A percentile compares a stretch with the other conserved stretches of the same genome.
Evolutionary conservation across 1,284 basidiomycete genomes (phyloP).

Genomic region (Dichomitus squalens): DNA sequence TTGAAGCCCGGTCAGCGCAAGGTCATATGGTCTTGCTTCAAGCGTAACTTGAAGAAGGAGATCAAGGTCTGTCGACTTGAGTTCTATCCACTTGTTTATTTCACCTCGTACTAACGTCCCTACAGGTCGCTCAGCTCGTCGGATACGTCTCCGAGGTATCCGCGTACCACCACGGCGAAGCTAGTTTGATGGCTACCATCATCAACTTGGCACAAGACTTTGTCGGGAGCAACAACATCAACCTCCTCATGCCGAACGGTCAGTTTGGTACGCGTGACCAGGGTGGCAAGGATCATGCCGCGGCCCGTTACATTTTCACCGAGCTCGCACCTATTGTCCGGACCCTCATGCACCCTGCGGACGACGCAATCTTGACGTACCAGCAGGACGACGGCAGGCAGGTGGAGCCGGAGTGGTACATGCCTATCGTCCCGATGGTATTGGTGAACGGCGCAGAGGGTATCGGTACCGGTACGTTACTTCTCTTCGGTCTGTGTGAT

Average conservation of each 20-base stretch:
- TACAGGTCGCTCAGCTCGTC: constrained; percentile 88
- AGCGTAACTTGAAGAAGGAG: constrained; percentile 89
- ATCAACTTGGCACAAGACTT: constrained; percentile 94
- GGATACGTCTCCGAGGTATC: constrained; percentile 96
- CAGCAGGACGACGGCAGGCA: constrained; percentile 86
- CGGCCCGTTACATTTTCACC: constrained; percentile 97
- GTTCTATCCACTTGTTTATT: background rate
- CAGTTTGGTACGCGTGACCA: constrained; percentile 94
- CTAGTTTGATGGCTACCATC: constrained; percentile 86
- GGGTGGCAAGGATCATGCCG: constrained; percentile 95
- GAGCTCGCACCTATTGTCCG: constrained; percentile 80
- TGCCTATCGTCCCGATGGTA: constrained; percentile 89
- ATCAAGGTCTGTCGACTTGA: constrained; percentile 66
- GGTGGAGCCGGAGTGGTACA: constrained; percentile 96
- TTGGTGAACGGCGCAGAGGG: constrained; percentile 96
- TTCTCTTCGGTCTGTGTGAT: background rate
- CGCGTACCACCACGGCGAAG: constrained; percentile 97
- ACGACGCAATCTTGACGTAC: constrained; percentile 85
- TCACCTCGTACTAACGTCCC: background rate
- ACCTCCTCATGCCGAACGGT: constrained; percentile 87
- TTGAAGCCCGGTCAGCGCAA: constrained; percentile 99
- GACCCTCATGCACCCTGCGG: constrained; percentile 79
- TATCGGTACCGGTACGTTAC: constrained; percentile 86
- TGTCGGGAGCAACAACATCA: constrained; percentile 96
- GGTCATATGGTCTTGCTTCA: constrained; percentile 95